Percentiles rank a stretch among this genome's conserved stretches.
Evolutionary conservation across 1,284 basidiomycete species (phyloP).

Genomic region (Chondrostereum purpureum): DNA sequence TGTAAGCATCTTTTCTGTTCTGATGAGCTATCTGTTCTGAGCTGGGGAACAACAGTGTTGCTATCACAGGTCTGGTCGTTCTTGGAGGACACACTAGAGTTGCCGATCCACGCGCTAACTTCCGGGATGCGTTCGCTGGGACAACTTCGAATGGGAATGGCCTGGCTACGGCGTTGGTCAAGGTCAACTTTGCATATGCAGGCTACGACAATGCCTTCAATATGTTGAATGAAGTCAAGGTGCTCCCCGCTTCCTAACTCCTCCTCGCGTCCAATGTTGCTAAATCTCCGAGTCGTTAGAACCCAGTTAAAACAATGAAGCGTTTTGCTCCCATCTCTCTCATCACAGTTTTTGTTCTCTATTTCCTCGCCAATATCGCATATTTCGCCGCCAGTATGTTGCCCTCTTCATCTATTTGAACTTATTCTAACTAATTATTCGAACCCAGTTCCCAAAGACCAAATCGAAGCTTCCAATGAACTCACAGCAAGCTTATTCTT

Average conservation of each 20-base stretch:
- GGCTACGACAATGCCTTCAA: conserved; percentile 43
- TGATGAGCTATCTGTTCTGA: too few relatives aligned
- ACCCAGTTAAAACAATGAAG: conserved; percentile 36
- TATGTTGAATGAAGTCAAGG: conserved; percentile 36
- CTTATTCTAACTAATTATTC: conserved; percentile 10
- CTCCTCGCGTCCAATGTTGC: conserved; percentile 10
- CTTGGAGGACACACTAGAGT: conserved; percentile 40
- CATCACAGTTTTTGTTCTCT: conserved; percentile 35
- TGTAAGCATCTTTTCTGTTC: too few relatives aligned
- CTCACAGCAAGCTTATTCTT: conserved; percentile 47
- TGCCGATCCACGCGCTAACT: conserved; percentile 41
- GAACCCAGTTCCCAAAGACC: conserved; percentile 37
- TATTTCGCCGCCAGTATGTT: conserved; percentile 29
- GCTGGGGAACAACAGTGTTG: conserved; percentile 25
- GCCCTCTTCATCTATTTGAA: neutral
- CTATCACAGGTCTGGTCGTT: conserved; percentile 40
- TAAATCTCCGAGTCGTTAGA: too few relatives aligned
- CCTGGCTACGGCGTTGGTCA: conserved; percentile 38
- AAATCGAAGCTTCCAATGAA: conserved; percentile 34
- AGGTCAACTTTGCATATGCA: conserved; percentile 37
- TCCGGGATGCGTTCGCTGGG: conserved; percentile 40
- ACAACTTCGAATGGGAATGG: conserved; percentile 36
- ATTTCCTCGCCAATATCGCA: conserved; percentile 42
- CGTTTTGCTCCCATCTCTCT: conserved; percentile 39
- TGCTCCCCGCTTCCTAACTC: too few relatives aligned